These are phyloP conservation scores for Rhizophagus clarus DNA, from an alignment of 192 early-diverging fungal species.

Conservation along the genomic window DNA sequence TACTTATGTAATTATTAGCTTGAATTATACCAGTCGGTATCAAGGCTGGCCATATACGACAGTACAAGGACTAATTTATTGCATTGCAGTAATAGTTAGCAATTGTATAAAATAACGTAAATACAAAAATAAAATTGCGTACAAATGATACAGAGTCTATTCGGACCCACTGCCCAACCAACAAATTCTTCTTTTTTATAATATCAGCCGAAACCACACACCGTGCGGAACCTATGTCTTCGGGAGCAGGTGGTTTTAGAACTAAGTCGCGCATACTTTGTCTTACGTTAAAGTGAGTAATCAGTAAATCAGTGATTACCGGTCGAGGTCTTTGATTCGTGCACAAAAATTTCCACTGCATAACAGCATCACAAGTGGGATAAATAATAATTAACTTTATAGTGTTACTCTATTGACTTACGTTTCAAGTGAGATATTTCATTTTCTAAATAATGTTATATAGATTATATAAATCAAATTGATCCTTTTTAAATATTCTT, in stretches of 20 bases:
- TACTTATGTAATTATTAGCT: constrained; percentile 12
- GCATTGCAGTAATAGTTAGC: background rate
- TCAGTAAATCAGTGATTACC: too few species aligned
- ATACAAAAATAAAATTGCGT: background rate
- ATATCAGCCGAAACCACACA: constrained; percentile 8
- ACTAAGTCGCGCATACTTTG: background rate
- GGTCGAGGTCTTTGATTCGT: too few species aligned
- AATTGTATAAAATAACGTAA: background rate
- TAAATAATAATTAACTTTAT: too few species aligned
- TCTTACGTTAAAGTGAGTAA: too few species aligned
- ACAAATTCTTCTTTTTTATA: background rate
- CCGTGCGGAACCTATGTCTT: constrained; percentile 3
- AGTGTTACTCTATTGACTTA: too few species aligned
- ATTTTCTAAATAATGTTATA: too few species aligned
- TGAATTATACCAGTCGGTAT: constrained; percentile 12
- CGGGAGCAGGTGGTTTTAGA: background rate
- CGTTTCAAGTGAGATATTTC: too few species aligned
- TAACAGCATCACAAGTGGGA: too few species aligned
- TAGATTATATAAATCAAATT: too few species aligned
- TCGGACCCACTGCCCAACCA: constrained; percentile 18
- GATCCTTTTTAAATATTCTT: too few species aligned
- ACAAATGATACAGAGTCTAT: constrained; percentile 6
- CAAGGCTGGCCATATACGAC: constrained; percentile 4
- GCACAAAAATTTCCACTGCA: too few species aligned
- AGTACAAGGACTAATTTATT: background rate